These are phyloP conservation scores for Suillus tomentosus DNA, from an alignment of 768 basidiomycete genomes.

Conservation along the genomic window DNA sequence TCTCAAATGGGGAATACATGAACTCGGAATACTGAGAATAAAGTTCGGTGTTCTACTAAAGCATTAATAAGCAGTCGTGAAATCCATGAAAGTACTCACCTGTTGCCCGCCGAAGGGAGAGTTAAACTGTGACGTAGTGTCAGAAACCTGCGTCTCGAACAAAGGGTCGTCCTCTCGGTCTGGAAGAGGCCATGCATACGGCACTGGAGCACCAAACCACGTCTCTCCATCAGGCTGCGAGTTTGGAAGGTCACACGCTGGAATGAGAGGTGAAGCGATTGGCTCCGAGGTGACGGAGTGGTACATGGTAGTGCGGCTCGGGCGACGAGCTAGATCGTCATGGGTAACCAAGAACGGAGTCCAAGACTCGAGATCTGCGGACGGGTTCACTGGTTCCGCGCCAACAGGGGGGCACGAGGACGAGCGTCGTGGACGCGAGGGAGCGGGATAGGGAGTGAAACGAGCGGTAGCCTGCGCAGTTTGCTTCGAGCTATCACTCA, in stretches of 20 bases:
- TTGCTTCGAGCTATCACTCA: not conserved
- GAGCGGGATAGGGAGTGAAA: slow-evolving; percentile 26
- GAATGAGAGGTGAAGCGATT: slow-evolving; percentile 11
- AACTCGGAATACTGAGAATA: not conserved
- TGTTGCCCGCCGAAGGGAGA: not conserved
- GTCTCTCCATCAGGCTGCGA: not conserved
- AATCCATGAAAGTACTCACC: not conserved
- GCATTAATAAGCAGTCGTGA: not conserved
- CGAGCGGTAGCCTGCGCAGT: slow-evolving; percentile 20
- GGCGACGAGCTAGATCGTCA: slow-evolving; percentile 38
- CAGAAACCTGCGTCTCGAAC: not conserved
- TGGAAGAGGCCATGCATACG: slow-evolving; percentile 7
- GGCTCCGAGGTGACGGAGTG: slow-evolving; percentile 29
- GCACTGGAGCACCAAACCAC: slow-evolving; percentile 2
- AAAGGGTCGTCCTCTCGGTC: slow-evolving; percentile 7
- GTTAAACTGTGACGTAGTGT: not conserved
- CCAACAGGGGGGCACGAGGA: slow-evolving; percentile 45
- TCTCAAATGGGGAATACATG: not conserved
- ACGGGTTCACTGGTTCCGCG: slow-evolving; percentile 29
- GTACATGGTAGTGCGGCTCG: slow-evolving; percentile 35
- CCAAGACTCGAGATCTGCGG: slow-evolving; percentile 20
- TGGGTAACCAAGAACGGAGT: slow-evolving; percentile 24
- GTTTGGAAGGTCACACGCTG: slow-evolving; percentile 6
- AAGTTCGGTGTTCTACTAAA: not conserved
- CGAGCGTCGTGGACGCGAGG: slow-evolving; percentile 34